Percentiles rank a stretch among this genome's conserved stretches.
Conservation (phyloP, 257 asterid genomes). For the Penstemon eatonii region DNA sequence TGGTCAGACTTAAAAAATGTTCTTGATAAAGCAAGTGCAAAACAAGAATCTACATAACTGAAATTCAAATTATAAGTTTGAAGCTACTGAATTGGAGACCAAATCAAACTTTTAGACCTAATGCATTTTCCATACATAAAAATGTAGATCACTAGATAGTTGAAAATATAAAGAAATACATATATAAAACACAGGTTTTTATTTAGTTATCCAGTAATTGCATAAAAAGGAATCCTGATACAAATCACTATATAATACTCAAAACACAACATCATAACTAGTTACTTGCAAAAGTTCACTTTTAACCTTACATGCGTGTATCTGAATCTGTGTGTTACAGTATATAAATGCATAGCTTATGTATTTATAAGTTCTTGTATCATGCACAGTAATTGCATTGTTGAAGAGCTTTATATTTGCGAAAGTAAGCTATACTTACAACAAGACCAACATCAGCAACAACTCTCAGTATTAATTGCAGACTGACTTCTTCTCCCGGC, state of each 20-base stretch:
- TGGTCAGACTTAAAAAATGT: too few relatives aligned
- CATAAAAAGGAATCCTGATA: too few relatives aligned
- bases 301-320: background rate
- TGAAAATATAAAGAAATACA: background rate
- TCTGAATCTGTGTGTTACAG: background rate
- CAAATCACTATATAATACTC: too few relatives aligned
- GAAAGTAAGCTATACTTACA: constrained; percentile 50
- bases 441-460: constrained; percentile 99
- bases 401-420: constrained; percentile 1
- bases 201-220: too few relatives aligned
- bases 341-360: background rate
- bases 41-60: constrained; percentile 1
- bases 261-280: background rate
- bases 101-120: too few relatives aligned
- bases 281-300: constrained; percentile 3
- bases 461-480: constrained; percentile 88
- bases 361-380: background rate
- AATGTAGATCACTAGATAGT: background rate
- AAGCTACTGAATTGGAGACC: background rate
- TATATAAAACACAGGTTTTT: too few relatives aligned
- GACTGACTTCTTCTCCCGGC: constrained; percentile 86
- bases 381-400: constrained; percentile 13
- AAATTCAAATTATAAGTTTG: constrained; percentile 6
- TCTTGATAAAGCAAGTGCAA: background rate
- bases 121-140: background rate